Evolutionary conservation across 257 asterid genomes (phyloP).

Genomic region (Nemophila menziesii): DNA sequence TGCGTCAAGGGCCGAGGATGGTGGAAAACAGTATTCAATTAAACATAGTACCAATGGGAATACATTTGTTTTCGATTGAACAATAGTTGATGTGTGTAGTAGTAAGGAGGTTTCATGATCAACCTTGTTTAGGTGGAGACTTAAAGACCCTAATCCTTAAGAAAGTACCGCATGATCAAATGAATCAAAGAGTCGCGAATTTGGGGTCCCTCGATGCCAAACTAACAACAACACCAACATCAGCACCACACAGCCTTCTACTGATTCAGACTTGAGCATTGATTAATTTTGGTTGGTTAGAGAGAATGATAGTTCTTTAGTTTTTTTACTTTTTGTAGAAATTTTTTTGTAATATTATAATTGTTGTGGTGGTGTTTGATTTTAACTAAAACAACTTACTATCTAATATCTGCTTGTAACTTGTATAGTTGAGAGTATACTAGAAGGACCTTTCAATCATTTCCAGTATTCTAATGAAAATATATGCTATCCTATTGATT

Average conservation of each 20-base stretch:
- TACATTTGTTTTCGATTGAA: slow-evolving; percentile 73
- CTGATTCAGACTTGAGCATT: slow-evolving; percentile 76
- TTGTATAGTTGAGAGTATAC: slow-evolving; percentile 40
- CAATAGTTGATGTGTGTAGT: slow-evolving; percentile 68
- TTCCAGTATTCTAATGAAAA: no score
- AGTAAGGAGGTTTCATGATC: slow-evolving; percentile 72
- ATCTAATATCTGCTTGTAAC: slow-evolving; percentile 38
- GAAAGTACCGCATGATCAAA: slow-evolving; percentile 76
- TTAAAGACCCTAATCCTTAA: slow-evolving; percentile 90
- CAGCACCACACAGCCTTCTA: slow-evolving; percentile 46
- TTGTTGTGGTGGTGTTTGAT: slow-evolving; percentile 24
- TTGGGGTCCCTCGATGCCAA: slow-evolving; percentile 92
- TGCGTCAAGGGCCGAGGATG: slow-evolving; percentile 37
- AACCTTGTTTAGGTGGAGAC: slow-evolving; percentile 99
- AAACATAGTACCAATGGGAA: slow-evolving; percentile 75
- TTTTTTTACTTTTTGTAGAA: slow-evolving; percentile 19
- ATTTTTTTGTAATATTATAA: slow-evolving; percentile 28
- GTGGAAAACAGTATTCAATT: slow-evolving; percentile 67
- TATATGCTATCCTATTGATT: no score
- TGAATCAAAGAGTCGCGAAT: slow-evolving; percentile 90
- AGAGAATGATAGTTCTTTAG: background rate
- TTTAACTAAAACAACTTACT: slow-evolving; percentile 24
- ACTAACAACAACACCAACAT: slow-evolving; percentile 63
- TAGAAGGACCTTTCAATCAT: no score
- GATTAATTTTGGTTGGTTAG: slow-evolving; percentile 33